phyloP scores from a whole-genome alignment of 441 rosid genomes.

The Dalechampia spathulata region DNA sequence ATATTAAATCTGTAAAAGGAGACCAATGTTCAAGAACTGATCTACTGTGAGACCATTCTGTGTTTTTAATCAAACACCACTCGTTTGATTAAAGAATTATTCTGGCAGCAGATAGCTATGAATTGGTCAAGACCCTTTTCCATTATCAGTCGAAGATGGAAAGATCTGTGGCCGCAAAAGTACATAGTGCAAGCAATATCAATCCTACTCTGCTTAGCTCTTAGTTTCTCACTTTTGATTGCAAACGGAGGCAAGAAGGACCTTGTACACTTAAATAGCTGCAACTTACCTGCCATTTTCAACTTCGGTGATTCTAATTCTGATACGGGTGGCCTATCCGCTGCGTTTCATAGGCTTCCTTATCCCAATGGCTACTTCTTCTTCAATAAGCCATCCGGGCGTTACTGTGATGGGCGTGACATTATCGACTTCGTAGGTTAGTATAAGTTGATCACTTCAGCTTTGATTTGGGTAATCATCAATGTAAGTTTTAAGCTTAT shows the following conservation, averaged over 20 bases:
- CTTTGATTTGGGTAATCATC: background rate
- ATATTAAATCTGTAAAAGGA: no score
- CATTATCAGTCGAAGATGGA: constrained; percentile 3
- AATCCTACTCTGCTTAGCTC: constrained; percentile 5
- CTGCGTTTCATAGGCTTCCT: constrained; percentile 37
- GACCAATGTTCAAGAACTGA: no score
- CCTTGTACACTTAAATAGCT: constrained; percentile 12
- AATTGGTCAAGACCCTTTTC: background rate
- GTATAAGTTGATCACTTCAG: background rate
- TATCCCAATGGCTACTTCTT: constrained; percentile 66
- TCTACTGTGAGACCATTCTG: no score
- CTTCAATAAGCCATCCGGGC: constrained; percentile 65
- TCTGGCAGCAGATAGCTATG: constrained; percentile 4
- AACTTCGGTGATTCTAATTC: constrained; percentile 89
- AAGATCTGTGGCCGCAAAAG: background rate
- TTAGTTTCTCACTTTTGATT: constrained; percentile 9
- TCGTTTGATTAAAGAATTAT: no score
- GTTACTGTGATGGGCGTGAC: constrained; percentile 71
- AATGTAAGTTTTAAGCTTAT: constrained; percentile 6
- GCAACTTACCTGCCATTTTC: constrained; percentile 54
- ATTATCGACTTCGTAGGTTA: constrained; percentile 62
- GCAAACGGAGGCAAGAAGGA: background rate
- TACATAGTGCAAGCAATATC: constrained; percentile 1
- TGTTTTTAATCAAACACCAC: no score
- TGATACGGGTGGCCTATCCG: constrained; percentile 57